Evolutionary conservation across 768 basidiomycete genomes (phyloP).

Genomic region (Chalciporus piperatus): DNA sequence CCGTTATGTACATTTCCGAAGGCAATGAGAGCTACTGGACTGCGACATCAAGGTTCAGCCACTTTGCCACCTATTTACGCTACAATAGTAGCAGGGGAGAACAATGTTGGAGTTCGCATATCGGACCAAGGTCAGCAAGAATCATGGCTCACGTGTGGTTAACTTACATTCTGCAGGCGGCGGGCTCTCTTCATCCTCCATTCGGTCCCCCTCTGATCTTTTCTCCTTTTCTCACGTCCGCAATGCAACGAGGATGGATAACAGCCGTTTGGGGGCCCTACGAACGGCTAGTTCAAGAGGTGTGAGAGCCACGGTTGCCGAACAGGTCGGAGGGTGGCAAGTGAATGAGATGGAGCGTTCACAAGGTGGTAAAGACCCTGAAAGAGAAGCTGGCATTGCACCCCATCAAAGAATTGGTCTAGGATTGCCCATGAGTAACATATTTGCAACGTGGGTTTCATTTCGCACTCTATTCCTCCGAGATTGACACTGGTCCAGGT

Average conservation of each 20-base stretch:
- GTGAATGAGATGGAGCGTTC: conserved; percentile 22
- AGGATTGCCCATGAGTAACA: conserved; percentile 86
- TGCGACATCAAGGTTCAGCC: conserved; percentile 43
- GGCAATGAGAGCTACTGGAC: conserved; percentile 70
- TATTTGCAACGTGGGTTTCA: conserved; percentile 69
- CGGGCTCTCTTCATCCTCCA: conserved; percentile 54
- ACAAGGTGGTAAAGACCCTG: conserved; percentile 33
- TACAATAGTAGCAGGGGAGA: conserved; percentile 71
- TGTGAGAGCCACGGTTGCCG: conserved; percentile 74
- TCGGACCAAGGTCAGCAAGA: conserved; percentile 75
- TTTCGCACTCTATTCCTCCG: neutral
- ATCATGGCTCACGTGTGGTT: neutral
- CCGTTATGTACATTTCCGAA: conserved; percentile 24
- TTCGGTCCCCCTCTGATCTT: conserved; percentile 68
- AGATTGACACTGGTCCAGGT: conserved; percentile 39
- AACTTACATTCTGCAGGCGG: conserved; percentile 50
- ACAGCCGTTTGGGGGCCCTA: conserved; percentile 64
- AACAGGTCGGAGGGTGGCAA: conserved; percentile 60
- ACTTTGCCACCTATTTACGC: conserved; percentile 61
- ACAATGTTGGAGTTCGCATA: conserved; percentile 78
- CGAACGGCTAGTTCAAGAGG: conserved; percentile 62
- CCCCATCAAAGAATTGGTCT: conserved; percentile 71
- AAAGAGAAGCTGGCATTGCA: conserved; percentile 44
- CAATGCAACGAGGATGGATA: conserved; percentile 67
- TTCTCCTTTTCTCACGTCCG: conserved; percentile 89